Evolutionary conservation across 2,329 filamentous ascomycete genomes (phyloP).

Genomic region (Talaromyces sp.): DNA sequence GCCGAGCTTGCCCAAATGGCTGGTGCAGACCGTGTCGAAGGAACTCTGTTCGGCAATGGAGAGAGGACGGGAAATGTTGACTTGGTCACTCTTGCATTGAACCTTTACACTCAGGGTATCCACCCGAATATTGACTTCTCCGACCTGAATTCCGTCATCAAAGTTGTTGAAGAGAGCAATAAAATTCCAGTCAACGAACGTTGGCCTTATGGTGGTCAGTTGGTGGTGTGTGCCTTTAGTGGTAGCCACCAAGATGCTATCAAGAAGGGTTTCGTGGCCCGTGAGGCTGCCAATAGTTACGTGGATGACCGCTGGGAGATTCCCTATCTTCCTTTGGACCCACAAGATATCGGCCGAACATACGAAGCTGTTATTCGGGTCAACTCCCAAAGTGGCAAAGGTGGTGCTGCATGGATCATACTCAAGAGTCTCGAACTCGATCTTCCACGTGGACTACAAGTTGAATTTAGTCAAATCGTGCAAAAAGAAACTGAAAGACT

Average conservation of each 20-base stretch:
- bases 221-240: slow-evolving; percentile 89
- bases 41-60: slow-evolving; percentile 89
- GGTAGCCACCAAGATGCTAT: slow-evolving; percentile 95
- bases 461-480: slow-evolving; percentile 84
- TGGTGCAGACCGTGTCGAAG: slow-evolving; percentile 89
- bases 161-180: slow-evolving; percentile 84
- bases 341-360: slow-evolving; percentile 88
- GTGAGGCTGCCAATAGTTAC: slow-evolving; percentile 57
- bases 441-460: slow-evolving; percentile 84
- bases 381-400: slow-evolving; percentile 95
- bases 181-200: slow-evolving; percentile 91
- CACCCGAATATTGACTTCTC: slow-evolving; percentile 85
- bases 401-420: slow-evolving; percentile 91
- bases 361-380: slow-evolving; percentile 98
- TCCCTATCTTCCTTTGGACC: slow-evolving; percentile 89
- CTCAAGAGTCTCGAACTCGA: slow-evolving; percentile 85
- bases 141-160: slow-evolving; percentile 78
- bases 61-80: slow-evolving; percentile 96
- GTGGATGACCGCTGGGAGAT: slow-evolving; percentile 73
- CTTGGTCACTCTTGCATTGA: slow-evolving; percentile 84
- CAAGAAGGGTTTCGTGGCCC: slow-evolving; percentile 73
- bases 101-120: slow-evolving; percentile 91
- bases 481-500: slow-evolving; percentile 75
- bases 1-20: slow-evolving; percentile 95
- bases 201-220: slow-evolving; percentile 82